A percentile compares a stretch with the other conserved stretches of the same genome.
These are phyloP conservation scores for Cercophora scortea DNA, from an alignment of 495 filamentous ascomycete species.

Conservation along the genomic window DNA sequence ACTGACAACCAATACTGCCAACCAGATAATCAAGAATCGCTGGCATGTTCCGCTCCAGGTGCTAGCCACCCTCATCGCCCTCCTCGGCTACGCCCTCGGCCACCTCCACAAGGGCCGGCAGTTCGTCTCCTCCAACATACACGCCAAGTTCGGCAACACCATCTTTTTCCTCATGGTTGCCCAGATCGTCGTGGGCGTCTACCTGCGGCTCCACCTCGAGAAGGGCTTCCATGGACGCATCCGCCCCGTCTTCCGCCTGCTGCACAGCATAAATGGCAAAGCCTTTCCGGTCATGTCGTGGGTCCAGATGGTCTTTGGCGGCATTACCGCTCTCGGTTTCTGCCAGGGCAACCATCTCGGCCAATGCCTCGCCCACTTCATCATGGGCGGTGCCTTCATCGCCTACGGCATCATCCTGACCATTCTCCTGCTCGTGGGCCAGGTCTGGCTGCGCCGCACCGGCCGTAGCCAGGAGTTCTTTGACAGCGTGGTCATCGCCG, in stretches of 20 bases:
- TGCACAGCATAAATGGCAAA: conserved; percentile 80
- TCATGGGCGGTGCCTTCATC: conserved; percentile 97
- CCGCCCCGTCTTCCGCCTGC: conserved; percentile 59
- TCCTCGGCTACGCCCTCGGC: conserved; percentile 83
- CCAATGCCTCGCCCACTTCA: conserved; percentile 94
- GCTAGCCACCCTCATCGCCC: conserved; percentile 62
- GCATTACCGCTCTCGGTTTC: conserved; percentile 89
- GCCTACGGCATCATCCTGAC: conserved; percentile 85
- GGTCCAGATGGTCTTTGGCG: conserved; percentile 96
- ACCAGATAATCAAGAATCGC: conserved; percentile 75
- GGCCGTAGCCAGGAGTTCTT: conserved; percentile 96
- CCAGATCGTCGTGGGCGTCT: conserved; percentile 76
- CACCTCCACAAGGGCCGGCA: conserved; percentile 84
- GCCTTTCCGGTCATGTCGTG: conserved; percentile 78
- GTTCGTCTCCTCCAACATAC: conserved; percentile 69
- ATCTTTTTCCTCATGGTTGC: conserved; percentile 69
- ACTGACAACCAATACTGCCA: conserved; percentile 1
- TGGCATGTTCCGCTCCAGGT: conserved; percentile 93
- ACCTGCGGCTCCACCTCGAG: conserved; percentile 82
- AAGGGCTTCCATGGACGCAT: conserved; percentile 74
- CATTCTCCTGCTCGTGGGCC: conserved; percentile 79
- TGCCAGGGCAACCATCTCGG: conserved; percentile 86
- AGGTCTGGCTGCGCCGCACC: conserved; percentile 75
- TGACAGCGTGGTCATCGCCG: conserved; percentile 81
- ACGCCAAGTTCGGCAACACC: conserved; percentile 69